Evolutionary conservation across 768 basidiomycete genomes (phyloP).

Genomic region (Suillus luteus): DNA sequence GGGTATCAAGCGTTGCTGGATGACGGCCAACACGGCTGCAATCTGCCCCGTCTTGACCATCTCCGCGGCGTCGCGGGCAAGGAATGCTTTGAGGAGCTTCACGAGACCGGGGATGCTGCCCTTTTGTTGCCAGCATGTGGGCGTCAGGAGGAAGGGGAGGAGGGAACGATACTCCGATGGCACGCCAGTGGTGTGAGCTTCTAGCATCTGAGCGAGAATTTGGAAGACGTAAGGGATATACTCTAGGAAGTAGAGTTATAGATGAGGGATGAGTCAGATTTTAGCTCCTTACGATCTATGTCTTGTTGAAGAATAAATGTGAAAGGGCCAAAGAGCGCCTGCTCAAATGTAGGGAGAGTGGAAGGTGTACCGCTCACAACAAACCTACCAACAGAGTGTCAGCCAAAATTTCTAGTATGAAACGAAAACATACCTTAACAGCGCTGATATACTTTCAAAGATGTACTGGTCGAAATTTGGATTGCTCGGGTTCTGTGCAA

Average conservation of each 20-base stretch:
- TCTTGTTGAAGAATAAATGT: conserved; percentile 89
- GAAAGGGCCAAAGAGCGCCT: conserved; percentile 82
- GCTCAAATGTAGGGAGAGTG: conserved; percentile 76
- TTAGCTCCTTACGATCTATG: conserved; percentile 70
- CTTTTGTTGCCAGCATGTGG: conserved; percentile 88
- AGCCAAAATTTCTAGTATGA: conserved; percentile 9
- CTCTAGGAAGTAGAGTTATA: conserved; percentile 48
- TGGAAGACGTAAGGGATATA: conserved; percentile 99
- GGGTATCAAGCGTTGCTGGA: conserved; percentile 88
- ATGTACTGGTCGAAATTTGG: conserved; percentile 97
- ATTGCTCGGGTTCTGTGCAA: conserved; percentile 96
- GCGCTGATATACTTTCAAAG: conserved; percentile 93
- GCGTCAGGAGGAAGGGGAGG: conserved; percentile 81
- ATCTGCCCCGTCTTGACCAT: conserved; percentile 76
- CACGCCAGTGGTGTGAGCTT: conserved; percentile 65
- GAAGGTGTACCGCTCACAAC: conserved; percentile 70
- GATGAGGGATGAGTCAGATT: neutral
- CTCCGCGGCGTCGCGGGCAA: conserved; percentile 64
- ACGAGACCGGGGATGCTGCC: conserved; percentile 95
- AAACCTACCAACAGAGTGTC: conserved; percentile 52
- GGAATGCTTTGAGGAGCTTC: conserved; percentile 81
- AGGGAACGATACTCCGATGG: conserved; percentile 79
- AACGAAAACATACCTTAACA: conserved; percentile 67
- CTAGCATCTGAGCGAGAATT: conserved; percentile 93
- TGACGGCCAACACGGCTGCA: conserved; percentile 77